A percentile compares a stretch with the other conserved stretches of the same genome.
phyloP scores from a whole-genome alignment of 345 rosid species.

The Noccaea bulbosa region DNA sequence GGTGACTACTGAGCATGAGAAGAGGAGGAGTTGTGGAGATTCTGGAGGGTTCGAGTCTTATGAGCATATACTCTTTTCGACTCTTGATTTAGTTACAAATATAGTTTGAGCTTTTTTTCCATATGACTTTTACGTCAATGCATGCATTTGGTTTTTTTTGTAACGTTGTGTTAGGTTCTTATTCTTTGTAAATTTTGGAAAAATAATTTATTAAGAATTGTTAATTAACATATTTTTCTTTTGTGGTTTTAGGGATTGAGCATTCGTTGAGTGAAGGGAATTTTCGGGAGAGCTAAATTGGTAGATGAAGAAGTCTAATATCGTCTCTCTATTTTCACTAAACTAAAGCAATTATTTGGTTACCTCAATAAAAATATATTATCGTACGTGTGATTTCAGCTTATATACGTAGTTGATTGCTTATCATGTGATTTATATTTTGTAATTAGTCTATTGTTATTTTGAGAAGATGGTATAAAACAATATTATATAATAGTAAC shows the following conservation, averaged over 20 bases:
- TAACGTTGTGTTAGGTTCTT: background rate
- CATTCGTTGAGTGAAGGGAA: slow-evolving; percentile 48
- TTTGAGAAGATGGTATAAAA: too few species aligned
- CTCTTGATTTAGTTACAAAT: slow-evolving; percentile 45
- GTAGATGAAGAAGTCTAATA: background rate
- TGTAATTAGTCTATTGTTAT: too few species aligned
- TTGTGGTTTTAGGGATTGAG: slow-evolving; percentile 50
- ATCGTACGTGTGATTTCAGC: background rate
- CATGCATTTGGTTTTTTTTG: background rate
- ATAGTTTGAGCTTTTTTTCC: background rate
- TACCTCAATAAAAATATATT: background rate
- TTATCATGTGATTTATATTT: too few species aligned
- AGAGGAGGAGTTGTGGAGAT: slow-evolving; percentile 43
- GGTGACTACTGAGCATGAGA: slow-evolving; percentile 44
- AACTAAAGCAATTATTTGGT: background rate
- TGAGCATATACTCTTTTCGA: slow-evolving; percentile 40
- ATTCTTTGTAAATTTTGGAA: background rate
- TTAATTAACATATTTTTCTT: background rate
- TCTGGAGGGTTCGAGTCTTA: slow-evolving; percentile 36
- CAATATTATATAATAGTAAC: background rate
- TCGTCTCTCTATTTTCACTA: slow-evolving; percentile 16
- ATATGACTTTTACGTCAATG: background rate
- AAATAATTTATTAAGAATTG: too few species aligned
- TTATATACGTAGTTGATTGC: too few species aligned
- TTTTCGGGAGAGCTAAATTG: slow-evolving; percentile 31